These are phyloP conservation scores for Candida buenavistaensis DNA, from an alignment of 1,139 yeast species.

Conservation along the genomic window DNA sequence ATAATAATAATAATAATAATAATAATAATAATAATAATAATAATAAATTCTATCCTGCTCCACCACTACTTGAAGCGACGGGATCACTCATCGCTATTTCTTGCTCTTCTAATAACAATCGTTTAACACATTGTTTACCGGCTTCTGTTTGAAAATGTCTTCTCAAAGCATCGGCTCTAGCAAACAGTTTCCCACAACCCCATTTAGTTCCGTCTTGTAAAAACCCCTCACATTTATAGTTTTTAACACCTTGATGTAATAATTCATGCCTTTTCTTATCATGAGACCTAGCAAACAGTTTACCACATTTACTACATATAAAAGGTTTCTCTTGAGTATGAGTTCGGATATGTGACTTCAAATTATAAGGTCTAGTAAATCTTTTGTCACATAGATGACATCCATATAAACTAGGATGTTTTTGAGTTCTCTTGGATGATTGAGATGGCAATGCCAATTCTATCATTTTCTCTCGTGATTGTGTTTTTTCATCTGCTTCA, in stretches of 20 bases:
- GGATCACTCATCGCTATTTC: conserved; percentile 10
- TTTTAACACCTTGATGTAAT: conserved; percentile 86
- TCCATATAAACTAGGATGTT: conserved; percentile 76
- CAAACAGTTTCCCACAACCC: conserved; percentile 94
- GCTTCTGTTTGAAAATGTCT: conserved; percentile 94
- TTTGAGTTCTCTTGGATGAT: conserved; percentile 58
- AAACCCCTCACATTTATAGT: conserved; percentile 78
- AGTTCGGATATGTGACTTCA: conserved; percentile 87
- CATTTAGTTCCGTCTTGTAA: conserved; percentile 65
- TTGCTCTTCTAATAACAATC: conserved; percentile 66
- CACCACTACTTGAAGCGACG: conserved; percentile 11
- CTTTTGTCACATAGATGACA: conserved; percentile 84
- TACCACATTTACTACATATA: conserved; percentile 82
- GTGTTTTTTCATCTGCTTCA: conserved; percentile 14
- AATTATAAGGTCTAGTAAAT: conserved; percentile 89
- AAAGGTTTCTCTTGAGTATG: conserved; percentile 95
- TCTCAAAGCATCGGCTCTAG: conserved; percentile 92
- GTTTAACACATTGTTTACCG: conserved; percentile 79
- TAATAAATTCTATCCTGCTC: too few relatives aligned
- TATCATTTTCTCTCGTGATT: conserved; percentile 56
- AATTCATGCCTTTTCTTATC: conserved; percentile 94
- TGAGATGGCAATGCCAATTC: conserved; percentile 59
- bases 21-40: too few relatives aligned
- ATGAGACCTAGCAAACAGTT: conserved; percentile 94
- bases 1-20: too few relatives aligned